A percentile compares a stretch with the other conserved stretches of the same genome.
Conservation (phyloP, 495 filamentous ascomycete species). For the Talaromyces nanjingensis region DNA sequence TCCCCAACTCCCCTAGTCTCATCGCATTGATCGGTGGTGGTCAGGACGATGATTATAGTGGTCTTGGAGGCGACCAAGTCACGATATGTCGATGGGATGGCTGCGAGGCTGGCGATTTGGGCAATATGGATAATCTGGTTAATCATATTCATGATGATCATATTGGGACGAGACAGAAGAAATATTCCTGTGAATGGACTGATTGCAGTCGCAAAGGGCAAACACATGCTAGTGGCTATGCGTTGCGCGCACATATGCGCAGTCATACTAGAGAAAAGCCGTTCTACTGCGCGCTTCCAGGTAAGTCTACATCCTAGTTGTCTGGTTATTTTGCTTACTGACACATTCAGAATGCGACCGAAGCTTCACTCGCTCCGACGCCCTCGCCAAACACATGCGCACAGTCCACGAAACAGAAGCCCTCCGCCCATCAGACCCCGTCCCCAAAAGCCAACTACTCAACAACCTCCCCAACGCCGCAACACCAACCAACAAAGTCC, state of each 20-base stretch:
- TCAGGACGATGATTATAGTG: slow-evolving; percentile 71
- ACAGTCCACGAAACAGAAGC: slow-evolving; percentile 97
- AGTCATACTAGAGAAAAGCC: slow-evolving; percentile 98
- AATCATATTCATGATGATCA: slow-evolving; percentile 91
- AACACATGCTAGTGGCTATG: slow-evolving; percentile 91
- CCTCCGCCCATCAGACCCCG: slow-evolving; percentile 77
- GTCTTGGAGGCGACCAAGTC: slow-evolving; percentile 71
- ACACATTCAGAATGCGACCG: slow-evolving; percentile 77
- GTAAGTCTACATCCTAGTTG: slow-evolving; percentile 39
- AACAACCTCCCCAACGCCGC: slow-evolving; percentile 22
- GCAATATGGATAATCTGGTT: slow-evolving; percentile 91
- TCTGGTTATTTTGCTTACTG: not conserved
- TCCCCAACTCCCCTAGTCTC: slow-evolving; percentile 45
- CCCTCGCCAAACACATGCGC: slow-evolving; percentile 95
- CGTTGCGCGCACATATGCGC: slow-evolving; percentile 91
- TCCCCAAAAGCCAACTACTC: slow-evolving; percentile 66
- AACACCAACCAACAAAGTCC: slow-evolving; percentile 49
- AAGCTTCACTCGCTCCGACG: slow-evolving; percentile 93
- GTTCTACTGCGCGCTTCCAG: slow-evolving; percentile 90
- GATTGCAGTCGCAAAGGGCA: slow-evolving; percentile 82
- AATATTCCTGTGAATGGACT: slow-evolving; percentile 91
- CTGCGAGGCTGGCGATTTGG: slow-evolving; percentile 70
- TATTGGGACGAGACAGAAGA: slow-evolving; percentile 74
- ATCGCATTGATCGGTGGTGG: slow-evolving; percentile 44
- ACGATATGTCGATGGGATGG: slow-evolving; percentile 86